Percentiles rank a stretch among this genome's conserved stretches.
These are phyloP conservation scores for Deakozyma indianensis DNA, from an alignment of 805 yeast genomes.

Conservation along the genomic window DNA sequence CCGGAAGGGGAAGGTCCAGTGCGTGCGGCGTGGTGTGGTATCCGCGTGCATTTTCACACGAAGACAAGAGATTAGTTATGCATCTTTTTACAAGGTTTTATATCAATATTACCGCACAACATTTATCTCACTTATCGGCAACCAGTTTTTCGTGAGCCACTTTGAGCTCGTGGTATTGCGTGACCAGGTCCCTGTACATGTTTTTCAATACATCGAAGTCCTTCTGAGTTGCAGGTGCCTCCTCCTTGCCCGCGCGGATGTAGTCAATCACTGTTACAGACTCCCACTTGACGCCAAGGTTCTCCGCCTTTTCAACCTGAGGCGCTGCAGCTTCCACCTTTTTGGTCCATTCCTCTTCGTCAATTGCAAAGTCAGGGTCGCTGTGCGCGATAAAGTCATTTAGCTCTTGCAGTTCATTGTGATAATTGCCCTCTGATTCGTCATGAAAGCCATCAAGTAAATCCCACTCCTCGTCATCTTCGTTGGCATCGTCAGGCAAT, in stretches of 20 bases:
- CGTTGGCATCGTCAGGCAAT: constrained; percentile 67
- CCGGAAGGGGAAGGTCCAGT: too few relatives aligned
- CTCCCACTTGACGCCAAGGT: constrained; percentile 11
- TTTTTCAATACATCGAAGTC: constrained; percentile 8
- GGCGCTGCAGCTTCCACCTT: constrained; percentile 39
- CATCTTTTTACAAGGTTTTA: neutral
- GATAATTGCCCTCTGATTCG: constrained; percentile 24
- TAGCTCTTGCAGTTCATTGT: constrained; percentile 16
- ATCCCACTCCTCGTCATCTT: constrained; percentile 68
- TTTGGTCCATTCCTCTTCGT: constrained; percentile 33
- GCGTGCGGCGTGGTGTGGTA: too few relatives aligned
- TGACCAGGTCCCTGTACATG: constrained; percentile 6
- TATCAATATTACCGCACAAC: neutral
- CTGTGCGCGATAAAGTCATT: constrained; percentile 49
- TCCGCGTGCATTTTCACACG: too few relatives aligned
- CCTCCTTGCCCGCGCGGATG: neutral
- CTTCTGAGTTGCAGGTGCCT: neutral
- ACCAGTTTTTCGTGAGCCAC: neutral
- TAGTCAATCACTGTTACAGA: neutral
- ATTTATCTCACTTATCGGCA: neutral
- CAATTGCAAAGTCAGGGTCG: constrained; percentile 55
- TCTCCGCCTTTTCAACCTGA: constrained; percentile 35
- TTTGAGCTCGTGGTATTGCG: neutral
- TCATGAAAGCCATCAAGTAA: constrained; percentile 55
- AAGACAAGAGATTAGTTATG: neutral